Base-by-base conservation (phyloP, 768 basidiomycete species). In the Mycena indigotica region DNA sequence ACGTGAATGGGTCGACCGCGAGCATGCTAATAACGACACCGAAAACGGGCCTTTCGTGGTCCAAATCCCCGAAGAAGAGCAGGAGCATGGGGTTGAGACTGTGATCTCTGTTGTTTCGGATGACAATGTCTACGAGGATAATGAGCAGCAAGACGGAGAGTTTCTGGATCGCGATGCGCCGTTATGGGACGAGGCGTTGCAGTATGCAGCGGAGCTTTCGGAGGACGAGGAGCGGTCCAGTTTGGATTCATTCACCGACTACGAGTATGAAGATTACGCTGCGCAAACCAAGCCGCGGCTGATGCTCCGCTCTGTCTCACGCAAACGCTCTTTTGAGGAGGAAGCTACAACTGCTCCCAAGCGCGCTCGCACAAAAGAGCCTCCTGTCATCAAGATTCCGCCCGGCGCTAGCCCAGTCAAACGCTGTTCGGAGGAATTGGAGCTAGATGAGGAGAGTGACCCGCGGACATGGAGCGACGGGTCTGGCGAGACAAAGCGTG, bases 351-450 rank as follows among this genome's bases (percentile, higher is more conserved):
- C 28, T 5, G 26, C 28, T 6, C 72, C 73, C 24, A 77, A 75
- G 57, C 67, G 67, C 40, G 66, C 60, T 6, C 53, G 60, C 50
- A 59, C 39, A 52, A 54, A 52, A 39, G 53, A 32, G 52, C 62
- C 51, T 40, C 56, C 8, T 59, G 61, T 15, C 56, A 50, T 44
- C 60, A 17, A 26, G 49, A 61, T 55, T 21, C 54, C 50, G 21
- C 56, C 51, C 21, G 62, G 50, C 25, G 24, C 8, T 24, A 40
- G 39, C 28, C 67, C 75, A 19, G 62, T 71, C 21, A 75, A 76
- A 63, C 72, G 77, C 8, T 66, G 72, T 1, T 77, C 73, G 17
- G 68, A 70, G 50, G 76, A 77, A 58, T 56, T 77, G 6, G 76
- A 76, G 6, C 63, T 57, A 29, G 74, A 74, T 25, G 28, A 48